These are phyloP conservation scores for Lactifluus subvellereus DNA, from an alignment of 768 basidiomycete species.

Conservation along the genomic window DNA sequence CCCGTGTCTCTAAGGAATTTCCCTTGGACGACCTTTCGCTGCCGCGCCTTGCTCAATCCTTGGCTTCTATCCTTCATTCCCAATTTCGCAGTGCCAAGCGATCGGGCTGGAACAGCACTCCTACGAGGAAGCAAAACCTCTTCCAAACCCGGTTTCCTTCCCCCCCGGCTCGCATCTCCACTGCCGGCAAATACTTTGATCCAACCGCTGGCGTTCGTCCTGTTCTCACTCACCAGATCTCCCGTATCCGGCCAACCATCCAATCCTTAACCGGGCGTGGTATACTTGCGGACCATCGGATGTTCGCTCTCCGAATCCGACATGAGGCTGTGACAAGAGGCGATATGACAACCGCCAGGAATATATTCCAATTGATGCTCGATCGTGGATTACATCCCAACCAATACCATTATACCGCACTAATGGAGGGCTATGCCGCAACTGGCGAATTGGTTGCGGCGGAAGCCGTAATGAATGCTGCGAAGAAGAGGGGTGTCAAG, in stretches of 20 bases:
- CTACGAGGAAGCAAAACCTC: constrained; percentile 26
- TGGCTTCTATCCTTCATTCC: constrained; percentile 46
- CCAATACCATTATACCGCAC: constrained; percentile 62
- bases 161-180: background rate
- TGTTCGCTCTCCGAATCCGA: constrained; percentile 56
- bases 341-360: constrained; percentile 47
- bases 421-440: constrained; percentile 68
- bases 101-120: constrained; percentile 33
- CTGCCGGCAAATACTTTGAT: constrained; percentile 35
- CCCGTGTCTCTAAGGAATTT: constrained; percentile 43
- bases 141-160: background rate
- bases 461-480: constrained; percentile 47
- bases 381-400: constrained; percentile 66
- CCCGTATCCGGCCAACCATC: constrained; percentile 38
- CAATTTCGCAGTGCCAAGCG: constrained; percentile 30
- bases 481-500: constrained; percentile 43
- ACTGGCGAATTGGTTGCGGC: constrained; percentile 57
- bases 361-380: constrained; percentile 53
- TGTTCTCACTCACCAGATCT: constrained; percentile 29
- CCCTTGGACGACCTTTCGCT: constrained; percentile 42
- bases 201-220: constrained; percentile 44
- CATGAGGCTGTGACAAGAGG: constrained; percentile 51
- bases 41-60: constrained; percentile 50
- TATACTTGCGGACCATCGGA: constrained; percentile 50
- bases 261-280: constrained; percentile 43